Percentiles rank a stretch among this genome's conserved stretches.
These are phyloP conservation scores for Metschnikowia baotianmanensis DNA, from an alignment of 805 yeast genomes.

Conservation along the genomic window DNA sequence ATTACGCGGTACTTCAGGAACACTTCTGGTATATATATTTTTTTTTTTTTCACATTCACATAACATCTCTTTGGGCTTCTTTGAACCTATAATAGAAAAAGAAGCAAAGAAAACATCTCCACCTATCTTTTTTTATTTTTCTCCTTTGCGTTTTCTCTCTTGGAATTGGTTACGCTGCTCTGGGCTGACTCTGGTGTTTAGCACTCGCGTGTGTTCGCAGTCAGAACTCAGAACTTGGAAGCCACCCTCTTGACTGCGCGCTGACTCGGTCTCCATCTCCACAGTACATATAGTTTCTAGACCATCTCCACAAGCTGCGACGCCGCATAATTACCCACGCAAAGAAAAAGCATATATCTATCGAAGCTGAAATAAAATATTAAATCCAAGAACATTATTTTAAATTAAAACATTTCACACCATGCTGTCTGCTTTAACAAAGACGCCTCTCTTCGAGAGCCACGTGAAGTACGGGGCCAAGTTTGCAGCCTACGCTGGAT, in stretches of 20 bases:
- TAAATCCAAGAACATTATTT: too few species aligned
- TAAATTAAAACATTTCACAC: too few species aligned
- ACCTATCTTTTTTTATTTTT: background rate
- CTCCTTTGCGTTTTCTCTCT: background rate
- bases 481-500: slow-evolving; percentile 97
- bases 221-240: too few species aligned
- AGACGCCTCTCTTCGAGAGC: slow-evolving; percentile 79
- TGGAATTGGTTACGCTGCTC: background rate
- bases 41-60: too few species aligned
- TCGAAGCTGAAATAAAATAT: too few species aligned
- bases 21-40: too few species aligned
- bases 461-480: slow-evolving; percentile 80
- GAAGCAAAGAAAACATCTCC: background rate
- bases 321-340: background rate
- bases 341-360: background rate
- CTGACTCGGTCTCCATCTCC: slow-evolving; percentile 8
- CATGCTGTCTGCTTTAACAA: slow-evolving; percentile 34
- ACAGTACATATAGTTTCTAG: slow-evolving; percentile 3
- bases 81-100: too few species aligned
- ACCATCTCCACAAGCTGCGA: background rate
- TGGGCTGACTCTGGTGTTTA: background rate
- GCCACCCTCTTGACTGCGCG: slow-evolving; percentile 8
- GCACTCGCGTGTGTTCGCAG: background rate
- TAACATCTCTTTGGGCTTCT: too few species aligned
- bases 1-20: too few species aligned